Evolutionary conservation across 176 grass and related monocot genomes (phyloP).

Genomic region (Eleusine coracana): DNA sequence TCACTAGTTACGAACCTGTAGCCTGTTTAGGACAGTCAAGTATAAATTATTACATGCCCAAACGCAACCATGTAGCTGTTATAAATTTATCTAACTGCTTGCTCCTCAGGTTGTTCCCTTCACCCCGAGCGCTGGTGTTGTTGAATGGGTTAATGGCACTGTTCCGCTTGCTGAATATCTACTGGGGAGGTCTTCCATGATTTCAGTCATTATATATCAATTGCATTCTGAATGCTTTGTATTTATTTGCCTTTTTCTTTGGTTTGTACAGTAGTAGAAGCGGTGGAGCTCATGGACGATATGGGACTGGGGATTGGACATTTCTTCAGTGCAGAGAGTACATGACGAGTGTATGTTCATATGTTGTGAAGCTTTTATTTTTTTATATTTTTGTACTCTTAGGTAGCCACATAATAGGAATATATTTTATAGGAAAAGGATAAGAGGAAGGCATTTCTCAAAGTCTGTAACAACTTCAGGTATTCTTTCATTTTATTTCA

Average conservation of each 20-base stretch:
- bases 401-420: conserved; percentile 18
- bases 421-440: conserved; percentile 84
- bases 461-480: conserved; percentile 88
- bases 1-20: not conserved
- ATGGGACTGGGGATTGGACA: conserved; percentile 90
- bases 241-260: conserved; percentile 37
- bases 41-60: conserved; percentile 3
- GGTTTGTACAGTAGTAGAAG: conserved; percentile 65
- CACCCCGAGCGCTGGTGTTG: conserved; percentile 94
- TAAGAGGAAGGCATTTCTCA: conserved; percentile 83
- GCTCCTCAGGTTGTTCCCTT: conserved; percentile 86
- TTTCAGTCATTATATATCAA: conserved; percentile 33
- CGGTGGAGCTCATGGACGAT: conserved; percentile 83
- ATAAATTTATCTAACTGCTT: conserved; percentile 26
- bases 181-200: conserved; percentile 68
- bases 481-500: conserved; percentile 44
- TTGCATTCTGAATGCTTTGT: conserved; percentile 22
- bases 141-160: conserved; percentile 97
- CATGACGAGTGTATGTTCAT: conserved; percentile 65
- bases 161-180: conserved; percentile 90
- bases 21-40: not conserved
- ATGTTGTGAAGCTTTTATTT: conserved; percentile 36
- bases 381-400: conserved; percentile 11
- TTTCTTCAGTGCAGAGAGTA: conserved; percentile 89
- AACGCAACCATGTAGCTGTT: not conserved